Base-by-base conservation (phyloP, 805 yeast species). In the Nakazawaea laoshanensis region DNA sequence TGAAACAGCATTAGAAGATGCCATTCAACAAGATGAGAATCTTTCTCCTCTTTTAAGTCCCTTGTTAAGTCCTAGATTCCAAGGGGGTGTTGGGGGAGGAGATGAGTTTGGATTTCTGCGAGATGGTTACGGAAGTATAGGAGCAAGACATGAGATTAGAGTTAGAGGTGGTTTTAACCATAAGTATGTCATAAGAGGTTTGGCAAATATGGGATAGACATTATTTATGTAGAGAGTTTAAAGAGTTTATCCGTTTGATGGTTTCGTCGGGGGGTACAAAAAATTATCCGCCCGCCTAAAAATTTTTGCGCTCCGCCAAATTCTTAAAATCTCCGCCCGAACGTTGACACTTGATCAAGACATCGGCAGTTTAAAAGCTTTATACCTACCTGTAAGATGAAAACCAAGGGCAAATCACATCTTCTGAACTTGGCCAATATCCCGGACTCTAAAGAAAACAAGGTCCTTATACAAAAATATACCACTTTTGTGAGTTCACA, bases 11-110 rank as follows among this genome's bases (percentile, higher is more conserved):
- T 46, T 70, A 7, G 68, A 60, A 34, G 67, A 63, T 27, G 74
- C 74, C 3, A 64, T 70, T 5, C 47, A 46, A 17, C 49, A 58
- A 19, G 73, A 70, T 43, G 72, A 63, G 36, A 46, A 56, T 19
- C 46, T 70, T 28, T 59, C 69, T 4, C 73, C 74, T 1, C 41
- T 67, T 1, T 49, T 70, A 24, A 60, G 72, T 5, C 76, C 77
- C 1, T 50, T 59, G 28, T 39, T 63, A 10, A 27, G 33, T 25
- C 40, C 40, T 6, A 35, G 28, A 10, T 28, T 36, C 17, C 27
- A 31, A 11, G 24, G 25, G 15, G 38, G 35, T 8, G 24, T 35
- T 10, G 38, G 38, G 6, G 31, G 19, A 9, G 20, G 30, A 13
- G 27, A 21, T 19, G 38, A 30, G 16, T 35, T 30, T 20, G 23